Conservation (phyloP, 352 stramenopile species). For the Phytopythium boreale region DNA sequence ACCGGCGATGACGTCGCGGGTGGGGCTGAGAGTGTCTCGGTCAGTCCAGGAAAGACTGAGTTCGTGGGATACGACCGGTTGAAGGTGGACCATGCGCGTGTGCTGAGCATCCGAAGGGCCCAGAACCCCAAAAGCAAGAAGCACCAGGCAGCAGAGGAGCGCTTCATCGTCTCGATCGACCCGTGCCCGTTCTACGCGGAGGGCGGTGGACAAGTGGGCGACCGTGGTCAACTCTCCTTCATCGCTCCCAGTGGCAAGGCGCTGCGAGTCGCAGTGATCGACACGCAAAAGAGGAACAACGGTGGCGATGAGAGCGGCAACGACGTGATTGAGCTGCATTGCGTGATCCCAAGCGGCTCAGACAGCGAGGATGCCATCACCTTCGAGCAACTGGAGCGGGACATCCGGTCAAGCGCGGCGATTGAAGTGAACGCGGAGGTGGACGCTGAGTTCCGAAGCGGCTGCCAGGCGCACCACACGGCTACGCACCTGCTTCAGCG, state of each 20-base stretch:
- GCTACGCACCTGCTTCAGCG: constrained; percentile 76
- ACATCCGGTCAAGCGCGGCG: constrained; percentile 10
- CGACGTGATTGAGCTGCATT: constrained; percentile 46
- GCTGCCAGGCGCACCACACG: constrained; percentile 68
- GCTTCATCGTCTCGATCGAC: constrained; percentile 37
- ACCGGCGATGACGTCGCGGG: not conserved
- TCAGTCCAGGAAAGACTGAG: constrained; percentile 10
- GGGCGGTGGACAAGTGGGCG: constrained; percentile 72
- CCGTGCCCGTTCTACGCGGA: constrained; percentile 76
- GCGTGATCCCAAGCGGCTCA: constrained; percentile 27
- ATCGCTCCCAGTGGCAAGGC: constrained; percentile 6
- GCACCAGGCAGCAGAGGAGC: not conserved
- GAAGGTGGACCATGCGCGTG: constrained; percentile 21
- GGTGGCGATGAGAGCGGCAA: constrained; percentile 38
- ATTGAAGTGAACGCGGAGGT: constrained; percentile 37
- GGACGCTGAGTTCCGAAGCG: constrained; percentile 40
- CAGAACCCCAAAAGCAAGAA: constrained; percentile 9
- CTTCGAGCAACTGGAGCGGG: constrained; percentile 24
- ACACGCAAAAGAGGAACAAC: constrained; percentile 36
- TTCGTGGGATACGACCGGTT: constrained; percentile 69
- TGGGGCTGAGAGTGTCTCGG: not conserved
- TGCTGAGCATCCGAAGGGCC: constrained; percentile 34
- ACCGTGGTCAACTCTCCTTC: constrained; percentile 41
- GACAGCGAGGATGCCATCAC: constrained; percentile 6
- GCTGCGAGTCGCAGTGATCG: constrained; percentile 23